Conservation (phyloP, 441 rosid species). For the Sinapis alba region DNA sequence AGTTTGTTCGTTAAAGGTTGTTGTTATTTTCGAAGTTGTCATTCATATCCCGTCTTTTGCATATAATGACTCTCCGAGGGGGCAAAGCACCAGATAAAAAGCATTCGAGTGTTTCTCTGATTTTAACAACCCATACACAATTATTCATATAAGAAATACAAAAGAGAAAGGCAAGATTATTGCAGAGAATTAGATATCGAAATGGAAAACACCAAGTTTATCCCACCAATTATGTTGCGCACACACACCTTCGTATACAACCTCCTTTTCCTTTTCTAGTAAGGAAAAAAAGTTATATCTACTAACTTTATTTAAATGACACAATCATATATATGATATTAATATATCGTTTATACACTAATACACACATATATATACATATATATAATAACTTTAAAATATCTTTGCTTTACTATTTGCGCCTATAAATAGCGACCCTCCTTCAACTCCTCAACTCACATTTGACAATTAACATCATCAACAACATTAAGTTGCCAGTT, state of each 20-base stretch:
- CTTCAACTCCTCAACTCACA: constrained; percentile 6
- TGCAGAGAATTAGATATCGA: constrained; percentile 11
- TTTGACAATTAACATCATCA: constrained; percentile 2
- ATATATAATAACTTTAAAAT: too few relatives aligned
- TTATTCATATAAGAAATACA: not conserved
- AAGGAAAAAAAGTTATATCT: not conserved
- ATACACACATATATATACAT: not conserved
- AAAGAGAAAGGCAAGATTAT: constrained; percentile 13
- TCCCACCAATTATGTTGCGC: constrained; percentile 29
- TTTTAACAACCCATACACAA: constrained; percentile 13
- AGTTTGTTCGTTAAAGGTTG: not conserved
- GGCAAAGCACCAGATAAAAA: not conserved
- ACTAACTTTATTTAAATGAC: constrained; percentile 11
- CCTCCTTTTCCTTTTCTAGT: constrained; percentile 28
- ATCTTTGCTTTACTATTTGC: not conserved
- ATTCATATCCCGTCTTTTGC: not conserved
- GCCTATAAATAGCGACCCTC: constrained; percentile 34
- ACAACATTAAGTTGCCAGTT: not conserved
- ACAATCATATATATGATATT: constrained; percentile 15
- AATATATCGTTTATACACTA: not conserved
- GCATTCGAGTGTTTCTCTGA: not conserved
- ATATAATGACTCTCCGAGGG: not conserved
- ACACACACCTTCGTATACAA: constrained; percentile 13
- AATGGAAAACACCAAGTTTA: constrained; percentile 15
- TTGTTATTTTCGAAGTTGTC: not conserved